These are phyloP conservation scores for Yamadazyma trypodendri DNA, from an alignment of 1,139 yeast genomes.

Conservation along the genomic window DNA sequence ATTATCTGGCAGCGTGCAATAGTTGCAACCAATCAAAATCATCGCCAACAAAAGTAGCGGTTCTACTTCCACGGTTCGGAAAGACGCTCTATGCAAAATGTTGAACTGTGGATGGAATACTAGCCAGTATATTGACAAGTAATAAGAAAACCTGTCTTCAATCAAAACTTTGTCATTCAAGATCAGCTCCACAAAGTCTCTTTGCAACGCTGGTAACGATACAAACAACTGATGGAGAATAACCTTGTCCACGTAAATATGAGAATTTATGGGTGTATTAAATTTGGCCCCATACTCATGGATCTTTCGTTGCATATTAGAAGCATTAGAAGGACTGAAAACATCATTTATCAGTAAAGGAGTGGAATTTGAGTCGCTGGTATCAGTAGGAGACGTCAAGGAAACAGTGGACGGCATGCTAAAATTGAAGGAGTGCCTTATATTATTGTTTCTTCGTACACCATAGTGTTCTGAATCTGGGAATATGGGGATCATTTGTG, in stretches of 20 bases:
- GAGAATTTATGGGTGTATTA: conserved; percentile 27
- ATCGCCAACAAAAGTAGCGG: conserved; percentile 57
- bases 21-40: conserved; percentile 56
- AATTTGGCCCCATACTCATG: conserved; percentile 16
- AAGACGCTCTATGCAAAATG: conserved; percentile 62
- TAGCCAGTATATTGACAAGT: conserved; percentile 50
- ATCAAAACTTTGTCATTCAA: conserved; percentile 21
- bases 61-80: conserved; percentile 52
- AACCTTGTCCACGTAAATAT: conserved; percentile 27
- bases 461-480: background rate
- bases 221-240: conserved; percentile 17
- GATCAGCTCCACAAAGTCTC: conserved; percentile 20
- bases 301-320: conserved; percentile 9
- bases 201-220: conserved; percentile 15
- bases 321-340: conserved; percentile 15
- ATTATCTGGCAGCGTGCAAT: conserved; percentile 19
- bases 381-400: conserved; percentile 37
- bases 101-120: conserved; percentile 64
- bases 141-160: conserved; percentile 36
- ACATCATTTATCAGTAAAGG: conserved; percentile 20
- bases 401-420: conserved; percentile 24
- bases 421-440: conserved; percentile 6
- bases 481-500: conserved; percentile 5
- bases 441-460: background rate
- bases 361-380: conserved; percentile 31